Conservation (phyloP, 1,284 basidiomycete species). For the Leccinum pachyderme region DNA sequence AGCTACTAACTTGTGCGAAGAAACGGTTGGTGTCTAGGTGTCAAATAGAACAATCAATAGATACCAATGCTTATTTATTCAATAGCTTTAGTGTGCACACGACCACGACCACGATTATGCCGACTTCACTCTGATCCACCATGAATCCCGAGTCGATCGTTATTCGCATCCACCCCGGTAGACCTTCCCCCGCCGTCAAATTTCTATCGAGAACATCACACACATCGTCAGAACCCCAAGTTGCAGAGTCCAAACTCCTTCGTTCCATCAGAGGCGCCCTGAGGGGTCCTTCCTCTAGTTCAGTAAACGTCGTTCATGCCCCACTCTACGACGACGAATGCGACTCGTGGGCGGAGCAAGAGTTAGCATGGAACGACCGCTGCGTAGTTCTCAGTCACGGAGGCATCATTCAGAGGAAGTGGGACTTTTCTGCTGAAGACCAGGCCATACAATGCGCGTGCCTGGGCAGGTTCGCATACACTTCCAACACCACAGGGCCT, state of each 20-base stretch:
- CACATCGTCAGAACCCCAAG: slow-evolving; percentile 6
- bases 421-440: slow-evolving; percentile 68
- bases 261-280: slow-evolving; percentile 51
- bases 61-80: background rate
- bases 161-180: slow-evolving; percentile 38
- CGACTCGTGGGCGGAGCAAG: slow-evolving; percentile 43
- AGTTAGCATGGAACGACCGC: slow-evolving; percentile 70
- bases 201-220: slow-evolving; percentile 20
- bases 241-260: slow-evolving; percentile 44
- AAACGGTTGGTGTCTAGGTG: slow-evolving; percentile 10
- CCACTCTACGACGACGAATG: slow-evolving; percentile 36
- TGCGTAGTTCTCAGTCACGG: slow-evolving; percentile 71
- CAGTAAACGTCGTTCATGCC: slow-evolving; percentile 37
- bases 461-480: slow-evolving; percentile 68
- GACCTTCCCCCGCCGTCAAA: slow-evolving; percentile 33
- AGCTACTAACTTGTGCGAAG: slow-evolving; percentile 1
- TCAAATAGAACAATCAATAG: slow-evolving; percentile 4
- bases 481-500: slow-evolving; percentile 31
- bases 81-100: background rate
- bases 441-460: slow-evolving; percentile 77
- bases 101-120: background rate
- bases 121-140: background rate
- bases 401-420: slow-evolving; percentile 69
- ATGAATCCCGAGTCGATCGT: slow-evolving; percentile 26
- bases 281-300: slow-evolving; percentile 46